Base-by-base conservation (phyloP, 495 filamentous ascomycete species). In the Lophiotrema nucula region DNA sequence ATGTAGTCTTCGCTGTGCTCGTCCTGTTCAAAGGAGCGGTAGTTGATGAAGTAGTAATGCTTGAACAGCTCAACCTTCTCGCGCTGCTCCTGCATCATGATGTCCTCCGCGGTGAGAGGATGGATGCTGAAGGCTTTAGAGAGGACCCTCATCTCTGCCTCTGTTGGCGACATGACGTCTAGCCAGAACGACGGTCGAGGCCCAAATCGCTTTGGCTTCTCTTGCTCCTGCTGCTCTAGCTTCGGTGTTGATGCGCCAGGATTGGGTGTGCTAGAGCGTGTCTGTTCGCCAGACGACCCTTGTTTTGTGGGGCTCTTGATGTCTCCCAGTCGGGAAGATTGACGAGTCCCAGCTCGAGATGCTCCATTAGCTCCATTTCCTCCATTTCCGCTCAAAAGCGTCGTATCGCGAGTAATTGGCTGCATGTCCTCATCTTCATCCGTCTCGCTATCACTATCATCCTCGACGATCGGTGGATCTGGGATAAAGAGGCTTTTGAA, bases 51-150 rank as follows among this genome's bases (percentile, higher is more conserved):
- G 69, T 98, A 98, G 74, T 98, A 98, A 60, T 95, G 87, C 31
- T 86, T 82, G 76, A 98, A 98, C 5, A 98, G 82, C 73, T 98
- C 93, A 6, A 98, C 95, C 74, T 98, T 98, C 67, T 98, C 93
- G 10, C 93, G 89, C 42, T 89, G 86, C 74, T 98, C 93, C 69
- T 97, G 89, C 76, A 95, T 85, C 82, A 96, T 85, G 71, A 98
- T 97, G 71, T 98, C 93, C 69, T 98, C 93, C 19, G 88, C 85
- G 0, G 93, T 98, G 45, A 98, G 74, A 2, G 92, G 90, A 71
- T 98, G 93, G 46, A 98, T 95, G 6, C 88, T 87, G 69, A 98
- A 98, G 0, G 92, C 83, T 68, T 95, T 95, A 33, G 90, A 84
- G 19, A 98, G 77, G 26, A 93, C 83, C 55, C 87, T 87, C 89